phyloP scores from a whole-genome alignment of 352 stramenopile species.

The Chrysophaeum taylorii region DNA sequence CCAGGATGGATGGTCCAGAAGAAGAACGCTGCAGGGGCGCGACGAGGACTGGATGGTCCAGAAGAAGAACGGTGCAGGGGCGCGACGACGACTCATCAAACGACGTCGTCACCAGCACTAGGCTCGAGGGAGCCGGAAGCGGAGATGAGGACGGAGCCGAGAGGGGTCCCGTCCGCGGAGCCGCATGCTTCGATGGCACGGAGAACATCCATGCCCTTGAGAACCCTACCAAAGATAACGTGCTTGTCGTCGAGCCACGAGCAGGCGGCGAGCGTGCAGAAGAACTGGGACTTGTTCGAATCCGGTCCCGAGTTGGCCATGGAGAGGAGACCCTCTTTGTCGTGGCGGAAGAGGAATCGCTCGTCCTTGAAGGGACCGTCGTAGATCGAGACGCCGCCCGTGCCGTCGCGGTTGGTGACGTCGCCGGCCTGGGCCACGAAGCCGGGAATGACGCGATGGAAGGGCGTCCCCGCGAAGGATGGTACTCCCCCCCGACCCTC shows the following conservation, averaged over 20 bases:
- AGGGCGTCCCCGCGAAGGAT: conserved; percentile 36
- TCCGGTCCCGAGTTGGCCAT: conserved; percentile 73
- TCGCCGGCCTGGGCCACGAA: conserved; percentile 83
- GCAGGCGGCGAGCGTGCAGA: conserved; percentile 75
- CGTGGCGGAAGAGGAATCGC: conserved; percentile 84
- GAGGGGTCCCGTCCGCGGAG: conserved; percentile 65
- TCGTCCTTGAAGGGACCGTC: conserved; percentile 69
- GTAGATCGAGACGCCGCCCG: conserved; percentile 69
- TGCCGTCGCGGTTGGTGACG: conserved; percentile 66
- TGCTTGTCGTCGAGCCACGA: conserved; percentile 88
- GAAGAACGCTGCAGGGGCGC: too few species aligned
- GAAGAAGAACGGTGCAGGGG: too few species aligned
- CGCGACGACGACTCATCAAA: too few species aligned
- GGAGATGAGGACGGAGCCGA: conserved; percentile 61
- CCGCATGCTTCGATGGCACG: conserved; percentile 77
- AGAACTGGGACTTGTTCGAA: conserved; percentile 66
- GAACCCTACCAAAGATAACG: conserved; percentile 94
- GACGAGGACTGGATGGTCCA: too few species aligned
- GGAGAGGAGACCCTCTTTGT: conserved; percentile 71
- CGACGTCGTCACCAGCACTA: too few species aligned
- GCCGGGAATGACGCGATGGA: conserved; percentile 77
- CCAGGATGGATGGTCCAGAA: too few species aligned
- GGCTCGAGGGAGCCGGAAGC: conserved; percentile 53
- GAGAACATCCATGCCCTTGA: conserved; percentile 69
- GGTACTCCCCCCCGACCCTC: conserved; percentile 83